Percentiles rank a stretch among this genome's conserved stretches.
Conservation (phyloP, 805 yeast genomes). For the Candida ortonii region DNA sequence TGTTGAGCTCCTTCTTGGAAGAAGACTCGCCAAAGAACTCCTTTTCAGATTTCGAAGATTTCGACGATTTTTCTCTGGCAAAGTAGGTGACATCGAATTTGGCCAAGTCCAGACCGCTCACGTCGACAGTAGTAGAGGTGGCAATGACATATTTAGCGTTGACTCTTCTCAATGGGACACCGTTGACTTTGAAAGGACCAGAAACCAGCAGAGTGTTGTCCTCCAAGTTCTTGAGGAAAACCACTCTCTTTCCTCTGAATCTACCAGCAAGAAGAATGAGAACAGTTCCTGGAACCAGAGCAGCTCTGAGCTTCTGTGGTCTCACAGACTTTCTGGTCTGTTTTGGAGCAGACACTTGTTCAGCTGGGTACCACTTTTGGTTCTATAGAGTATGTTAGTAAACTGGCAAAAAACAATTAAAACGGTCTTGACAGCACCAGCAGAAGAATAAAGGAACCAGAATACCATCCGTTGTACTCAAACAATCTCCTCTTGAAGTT, state of each 20-base stretch:
- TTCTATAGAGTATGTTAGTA: slow-evolving; percentile 37
- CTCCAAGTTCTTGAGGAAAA: slow-evolving; percentile 92
- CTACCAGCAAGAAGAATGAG: slow-evolving; percentile 97
- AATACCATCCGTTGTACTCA: too few relatives aligned
- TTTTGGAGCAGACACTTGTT: slow-evolving; percentile 83
- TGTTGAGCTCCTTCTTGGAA: slow-evolving; percentile 83
- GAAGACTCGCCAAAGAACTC: slow-evolving; percentile 78
- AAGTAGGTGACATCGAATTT: slow-evolving; percentile 94
- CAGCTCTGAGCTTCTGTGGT: slow-evolving; percentile 93
- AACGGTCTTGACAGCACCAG: too few relatives aligned
- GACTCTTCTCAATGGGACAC: slow-evolving; percentile 99
- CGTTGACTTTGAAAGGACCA: slow-evolving; percentile 99
- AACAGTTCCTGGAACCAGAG: slow-evolving; percentile 97
- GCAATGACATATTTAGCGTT: slow-evolving; percentile 98
- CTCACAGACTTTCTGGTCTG: slow-evolving; percentile 85
- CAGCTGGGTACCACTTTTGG: slow-evolving; percentile 93
- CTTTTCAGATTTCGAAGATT: slow-evolving; percentile 83
- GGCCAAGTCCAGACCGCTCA: slow-evolving; percentile 76
- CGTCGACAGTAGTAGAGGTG: slow-evolving; percentile 88
- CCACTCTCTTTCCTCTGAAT: slow-evolving; percentile 99
- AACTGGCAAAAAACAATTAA: not conserved
- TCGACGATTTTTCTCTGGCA: slow-evolving; percentile 88
- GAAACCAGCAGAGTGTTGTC: slow-evolving; percentile 96
- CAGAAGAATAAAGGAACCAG: too few relatives aligned
- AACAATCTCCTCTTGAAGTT: too few relatives aligned